A percentile compares a stretch with the other conserved stretches of the same genome.
Evolutionary conservation across 768 basidiomycete species (phyloP).

Genomic region (Termitomyces sp.): DNA sequence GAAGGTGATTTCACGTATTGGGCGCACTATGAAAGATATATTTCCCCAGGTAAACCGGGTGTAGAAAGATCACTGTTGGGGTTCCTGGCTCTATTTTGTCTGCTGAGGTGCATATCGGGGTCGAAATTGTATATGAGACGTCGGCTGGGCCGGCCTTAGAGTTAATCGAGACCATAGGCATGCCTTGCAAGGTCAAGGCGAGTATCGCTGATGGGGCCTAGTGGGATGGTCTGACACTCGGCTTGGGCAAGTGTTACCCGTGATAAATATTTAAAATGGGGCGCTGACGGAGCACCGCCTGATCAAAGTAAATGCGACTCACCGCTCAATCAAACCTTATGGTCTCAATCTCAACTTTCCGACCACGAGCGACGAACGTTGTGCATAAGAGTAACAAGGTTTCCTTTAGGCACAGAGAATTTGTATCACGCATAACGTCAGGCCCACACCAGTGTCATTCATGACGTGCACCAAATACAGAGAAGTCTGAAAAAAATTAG

Average conservation of each 20-base stretch:
- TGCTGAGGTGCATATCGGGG: conserved; percentile 25
- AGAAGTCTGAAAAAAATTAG: conserved; percentile 40
- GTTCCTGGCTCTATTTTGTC: conserved; percentile 24
- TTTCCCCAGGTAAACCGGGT: conserved; percentile 29
- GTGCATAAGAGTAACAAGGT: background rate
- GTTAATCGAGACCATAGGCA: conserved; percentile 28
- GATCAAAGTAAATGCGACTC: background rate
- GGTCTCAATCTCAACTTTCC: too few species aligned
- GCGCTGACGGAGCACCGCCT: too few species aligned
- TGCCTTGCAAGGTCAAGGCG: too few species aligned
- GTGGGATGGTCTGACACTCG: too few species aligned
- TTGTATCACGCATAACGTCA: too few species aligned
- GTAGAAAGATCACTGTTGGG: conserved; percentile 32
- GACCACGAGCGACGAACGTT: background rate
- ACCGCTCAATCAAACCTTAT: too few species aligned
- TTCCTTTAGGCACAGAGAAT: background rate
- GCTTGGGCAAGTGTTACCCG: too few species aligned
- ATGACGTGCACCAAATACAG: background rate
- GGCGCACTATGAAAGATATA: conserved; percentile 29
- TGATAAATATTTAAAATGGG: too few species aligned
- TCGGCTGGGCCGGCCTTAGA: conserved; percentile 23
- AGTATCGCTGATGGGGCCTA: too few species aligned
- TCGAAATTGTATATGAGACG: conserved; percentile 34
- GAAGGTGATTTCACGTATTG: background rate
- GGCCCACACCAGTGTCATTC: too few species aligned